Conservation (phyloP, 2,329 filamentous ascomycete species). For the Chrysoporthe puriensis region DNA sequence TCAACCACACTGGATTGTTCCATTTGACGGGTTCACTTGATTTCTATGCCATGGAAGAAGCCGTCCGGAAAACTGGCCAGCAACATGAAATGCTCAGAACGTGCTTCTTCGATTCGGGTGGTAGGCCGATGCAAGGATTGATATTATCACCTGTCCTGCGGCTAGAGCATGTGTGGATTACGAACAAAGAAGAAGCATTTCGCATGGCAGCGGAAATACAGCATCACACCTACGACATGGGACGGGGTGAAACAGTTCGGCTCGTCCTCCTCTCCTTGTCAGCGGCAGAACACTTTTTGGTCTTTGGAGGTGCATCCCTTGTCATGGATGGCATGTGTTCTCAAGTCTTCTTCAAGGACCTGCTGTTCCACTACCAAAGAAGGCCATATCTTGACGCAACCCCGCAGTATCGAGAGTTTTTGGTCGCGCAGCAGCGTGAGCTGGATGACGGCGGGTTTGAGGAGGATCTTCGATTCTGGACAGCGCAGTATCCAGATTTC, state of each 20-base stretch:
- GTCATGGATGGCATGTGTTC: constrained; percentile 11
- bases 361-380: no score
- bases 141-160: constrained; percentile 30
- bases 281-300: constrained; percentile 41
- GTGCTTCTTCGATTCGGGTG: not conserved
- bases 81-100: not conserved
- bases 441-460: no score
- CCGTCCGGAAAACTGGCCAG: constrained; percentile 35
- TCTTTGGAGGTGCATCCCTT: constrained; percentile 37
- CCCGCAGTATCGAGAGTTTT: no score
- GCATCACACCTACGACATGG: constrained; percentile 43
- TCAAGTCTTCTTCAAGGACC: not conserved
- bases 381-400: no score
- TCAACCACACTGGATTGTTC: constrained; percentile 40
- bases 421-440: no score
- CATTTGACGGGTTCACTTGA: not conserved
- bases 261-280: constrained; percentile 41
- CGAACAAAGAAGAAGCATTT: constrained; percentile 20
- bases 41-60: not conserved
- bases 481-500: no score
- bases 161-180: constrained; percentile 32
- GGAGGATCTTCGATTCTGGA: no score
- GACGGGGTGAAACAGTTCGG: constrained; percentile 38
- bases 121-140: not conserved
- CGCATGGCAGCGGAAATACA: constrained; percentile 33